Evolutionary conservation across 2,329 filamentous ascomycete species (phyloP).

Genomic region (Diaporthe helianthi): DNA sequence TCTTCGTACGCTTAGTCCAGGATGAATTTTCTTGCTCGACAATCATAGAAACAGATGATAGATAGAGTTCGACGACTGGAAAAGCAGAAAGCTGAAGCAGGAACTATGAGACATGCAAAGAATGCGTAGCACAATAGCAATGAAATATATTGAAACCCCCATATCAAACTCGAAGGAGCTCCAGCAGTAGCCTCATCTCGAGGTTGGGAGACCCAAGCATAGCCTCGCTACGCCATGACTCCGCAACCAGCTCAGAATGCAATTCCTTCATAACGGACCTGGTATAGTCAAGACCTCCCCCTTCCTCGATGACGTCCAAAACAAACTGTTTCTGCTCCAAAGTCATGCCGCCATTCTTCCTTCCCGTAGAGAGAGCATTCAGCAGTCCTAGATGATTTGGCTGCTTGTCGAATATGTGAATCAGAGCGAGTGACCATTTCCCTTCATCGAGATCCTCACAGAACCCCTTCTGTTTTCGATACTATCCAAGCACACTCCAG

Average conservation of each 20-base stretch:
- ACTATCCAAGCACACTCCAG: slow-evolving; percentile 35
- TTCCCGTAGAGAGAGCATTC: neutral
- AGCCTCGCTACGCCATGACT: neutral
- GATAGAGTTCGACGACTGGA: too few relatives aligned
- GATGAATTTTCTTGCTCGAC: too few relatives aligned
- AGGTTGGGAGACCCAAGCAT: neutral
- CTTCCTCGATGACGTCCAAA: neutral
- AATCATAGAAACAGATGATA: too few relatives aligned
- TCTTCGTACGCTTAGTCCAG: too few relatives aligned
- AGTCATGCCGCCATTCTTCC: neutral
- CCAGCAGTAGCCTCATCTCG: neutral
- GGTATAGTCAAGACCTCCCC: neutral
- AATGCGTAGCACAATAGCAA: too few relatives aligned
- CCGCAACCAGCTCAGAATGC: neutral
- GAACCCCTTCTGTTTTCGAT: slow-evolving; percentile 46
- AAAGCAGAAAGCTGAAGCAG: too few relatives aligned
- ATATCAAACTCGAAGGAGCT: neutral
- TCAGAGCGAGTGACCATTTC: slow-evolving; percentile 46
- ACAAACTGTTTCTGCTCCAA: slow-evolving; percentile 13
- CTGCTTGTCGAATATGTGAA: slow-evolving; percentile 31
- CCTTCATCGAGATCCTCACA: slow-evolving; percentile 49
- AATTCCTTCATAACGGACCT: neutral
- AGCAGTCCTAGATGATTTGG: neutral
- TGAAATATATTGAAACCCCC: too few relatives aligned
- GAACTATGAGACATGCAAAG: too few relatives aligned